Conservation (phyloP, 768 basidiomycete species). For the Tricholoma sp. region DNA sequence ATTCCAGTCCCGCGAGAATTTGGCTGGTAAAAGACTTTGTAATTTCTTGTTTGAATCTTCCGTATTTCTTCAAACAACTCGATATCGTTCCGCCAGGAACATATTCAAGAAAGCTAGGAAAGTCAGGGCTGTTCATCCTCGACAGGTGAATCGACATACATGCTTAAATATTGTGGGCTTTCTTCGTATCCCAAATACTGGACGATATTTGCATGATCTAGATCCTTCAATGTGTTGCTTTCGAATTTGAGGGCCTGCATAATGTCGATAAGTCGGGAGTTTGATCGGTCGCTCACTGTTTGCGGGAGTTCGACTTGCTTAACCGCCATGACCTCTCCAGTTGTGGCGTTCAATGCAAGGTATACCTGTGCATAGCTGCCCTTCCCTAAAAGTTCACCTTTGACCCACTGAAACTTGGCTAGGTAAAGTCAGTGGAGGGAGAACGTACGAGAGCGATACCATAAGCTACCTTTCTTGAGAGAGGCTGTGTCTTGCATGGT, state of each 20-base stretch:
- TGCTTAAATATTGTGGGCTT: slow-evolving; percentile 66
- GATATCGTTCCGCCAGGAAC: slow-evolving; percentile 93
- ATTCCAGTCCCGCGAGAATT: slow-evolving; percentile 82
- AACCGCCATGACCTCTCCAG: slow-evolving; percentile 91
- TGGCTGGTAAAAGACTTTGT: slow-evolving; percentile 83
- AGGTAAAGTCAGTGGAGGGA: background rate
- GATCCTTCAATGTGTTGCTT: slow-evolving; percentile 77
- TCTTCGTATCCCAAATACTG: slow-evolving; percentile 89
- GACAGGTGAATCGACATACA: slow-evolving; percentile 43
- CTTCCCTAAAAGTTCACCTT: slow-evolving; percentile 88
- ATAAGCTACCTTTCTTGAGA: slow-evolving; percentile 11
- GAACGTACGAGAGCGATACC: background rate
- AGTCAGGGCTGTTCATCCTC: background rate
- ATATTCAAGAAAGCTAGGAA: slow-evolving; percentile 84
- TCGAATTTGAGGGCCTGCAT: slow-evolving; percentile 83
- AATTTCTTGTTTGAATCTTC: slow-evolving; percentile 78
- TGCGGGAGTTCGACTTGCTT: slow-evolving; percentile 91
- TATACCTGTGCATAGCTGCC: slow-evolving; percentile 96
- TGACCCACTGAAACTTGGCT: slow-evolving; percentile 87
- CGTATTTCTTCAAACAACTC: slow-evolving; percentile 70
- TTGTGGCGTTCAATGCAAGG: slow-evolving; percentile 82
- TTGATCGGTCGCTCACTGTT: slow-evolving; percentile 63
- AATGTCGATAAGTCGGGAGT: slow-evolving; percentile 59
- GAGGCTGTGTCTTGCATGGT: background rate
- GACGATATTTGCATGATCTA: slow-evolving; percentile 90